These are phyloP conservation scores for Patellifolia procumbens DNA, from an alignment of 179 eudicot genomes.

Conservation along the genomic window DNA sequence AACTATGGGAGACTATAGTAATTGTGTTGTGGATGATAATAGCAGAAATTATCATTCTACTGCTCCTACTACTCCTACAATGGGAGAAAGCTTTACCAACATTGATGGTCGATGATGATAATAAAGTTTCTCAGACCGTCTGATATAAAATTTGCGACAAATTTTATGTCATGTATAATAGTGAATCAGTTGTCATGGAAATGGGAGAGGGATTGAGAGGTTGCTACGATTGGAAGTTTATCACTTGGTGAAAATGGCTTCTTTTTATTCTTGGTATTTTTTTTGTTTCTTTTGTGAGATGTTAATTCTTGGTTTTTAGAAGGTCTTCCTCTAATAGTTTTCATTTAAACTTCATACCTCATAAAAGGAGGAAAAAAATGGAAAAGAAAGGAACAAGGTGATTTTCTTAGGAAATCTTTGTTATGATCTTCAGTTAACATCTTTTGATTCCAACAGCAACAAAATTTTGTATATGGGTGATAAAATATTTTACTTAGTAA, in stretches of 20 bases:
- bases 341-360: not conserved
- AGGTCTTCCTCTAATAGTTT: not conserved
- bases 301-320: too few species aligned
- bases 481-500: too few species aligned
- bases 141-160: too few species aligned
- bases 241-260: not conserved
- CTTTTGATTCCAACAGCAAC: not conserved
- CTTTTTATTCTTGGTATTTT: not conserved
- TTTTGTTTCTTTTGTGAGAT: too few species aligned
- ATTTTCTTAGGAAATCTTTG: not conserved
- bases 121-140: not conserved
- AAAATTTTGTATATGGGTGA: not conserved
- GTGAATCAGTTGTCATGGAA: not conserved
- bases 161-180: not conserved
- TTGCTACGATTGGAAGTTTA: not conserved
- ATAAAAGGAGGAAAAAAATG: too few species aligned
- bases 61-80: conserved; percentile 25
- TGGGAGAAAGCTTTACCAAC: conserved; percentile 19
- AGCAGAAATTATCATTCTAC: conserved; percentile 21
- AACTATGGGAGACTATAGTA: conserved; percentile 19
- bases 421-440: not conserved
- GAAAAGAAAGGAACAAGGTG: not conserved
- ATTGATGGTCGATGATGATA: conserved; percentile 18
- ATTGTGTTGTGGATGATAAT: not conserved
- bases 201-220: not conserved